Percentiles rank a stretch among this genome's conserved stretches.
phyloP scores from a whole-genome alignment of 495 filamentous ascomycete genomes.

The Lophiotrema nucula region DNA sequence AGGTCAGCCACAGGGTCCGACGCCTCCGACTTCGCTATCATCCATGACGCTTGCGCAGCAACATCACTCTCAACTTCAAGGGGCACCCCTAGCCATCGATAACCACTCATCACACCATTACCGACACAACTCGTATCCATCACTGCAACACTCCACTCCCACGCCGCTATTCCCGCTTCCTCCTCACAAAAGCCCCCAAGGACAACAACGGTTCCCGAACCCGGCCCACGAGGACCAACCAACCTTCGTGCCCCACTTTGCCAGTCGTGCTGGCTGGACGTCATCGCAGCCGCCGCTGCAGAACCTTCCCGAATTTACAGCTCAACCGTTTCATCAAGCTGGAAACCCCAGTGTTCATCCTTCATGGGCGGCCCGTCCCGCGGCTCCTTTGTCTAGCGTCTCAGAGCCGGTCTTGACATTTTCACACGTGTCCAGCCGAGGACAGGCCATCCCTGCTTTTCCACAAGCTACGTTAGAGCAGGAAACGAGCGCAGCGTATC shows the following conservation, averaged over 20 bases:
- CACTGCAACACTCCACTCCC: slow-evolving; percentile 2
- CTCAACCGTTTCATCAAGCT: not conserved
- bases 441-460: not conserved
- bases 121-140: slow-evolving; percentile 19
- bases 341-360: slow-evolving; percentile 9
- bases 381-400: slow-evolving; percentile 2
- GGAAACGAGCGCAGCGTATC: not conserved
- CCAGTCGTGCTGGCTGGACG: not conserved
- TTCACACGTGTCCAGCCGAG: slow-evolving; percentile 1
- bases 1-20: slow-evolving; percentile 22
- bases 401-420: slow-evolving; percentile 7
- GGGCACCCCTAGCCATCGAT: not conserved
- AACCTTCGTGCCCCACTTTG: too few species aligned
- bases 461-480: not conserved
- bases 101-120: slow-evolving; percentile 1
- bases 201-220: too few species aligned
- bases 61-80: not conserved
- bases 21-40: slow-evolving; percentile 7
- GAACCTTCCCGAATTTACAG: not conserved
- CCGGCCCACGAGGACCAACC: too few species aligned
- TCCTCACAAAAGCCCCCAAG: not conserved
- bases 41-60: slow-evolving; percentile 4
- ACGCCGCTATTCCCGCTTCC: not conserved
- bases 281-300: not conserved
- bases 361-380: slow-evolving; percentile 26